phyloP scores from a whole-genome alignment of 73 alveolate genomes.

The Paramecium sexaurelia region DNA sequence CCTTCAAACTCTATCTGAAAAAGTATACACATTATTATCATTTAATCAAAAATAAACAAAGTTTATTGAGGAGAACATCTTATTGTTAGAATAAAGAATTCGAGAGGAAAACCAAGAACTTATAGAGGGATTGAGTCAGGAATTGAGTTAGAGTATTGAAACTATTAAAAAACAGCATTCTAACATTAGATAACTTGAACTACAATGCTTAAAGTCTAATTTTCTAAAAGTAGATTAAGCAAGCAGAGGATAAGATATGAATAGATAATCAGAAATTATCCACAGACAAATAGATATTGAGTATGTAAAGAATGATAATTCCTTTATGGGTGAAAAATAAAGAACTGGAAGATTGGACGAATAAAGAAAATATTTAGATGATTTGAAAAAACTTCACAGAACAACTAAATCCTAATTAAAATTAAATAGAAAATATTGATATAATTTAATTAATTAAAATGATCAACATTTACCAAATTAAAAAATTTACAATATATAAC shows the following conservation, averaged over 20 bases:
- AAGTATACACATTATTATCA: not conserved
- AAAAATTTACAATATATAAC: too few relatives aligned
- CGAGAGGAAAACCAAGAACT: not conserved
- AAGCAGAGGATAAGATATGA: not conserved
- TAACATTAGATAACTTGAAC: not conserved
- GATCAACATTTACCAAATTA: too few relatives aligned
- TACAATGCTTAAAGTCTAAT: not conserved
- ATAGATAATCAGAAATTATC: not conserved
- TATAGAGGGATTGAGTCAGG: not conserved
- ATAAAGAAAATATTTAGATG: conserved; percentile 12
- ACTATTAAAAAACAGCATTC: not conserved
- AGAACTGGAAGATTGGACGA: not conserved
- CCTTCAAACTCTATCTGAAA: not conserved
- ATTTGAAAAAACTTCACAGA: not conserved
- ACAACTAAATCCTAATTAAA: not conserved
- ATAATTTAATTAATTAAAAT: not conserved
- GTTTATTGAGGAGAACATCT: not conserved
- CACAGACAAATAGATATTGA: not conserved
- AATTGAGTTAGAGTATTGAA: not conserved
- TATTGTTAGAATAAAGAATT: not conserved
- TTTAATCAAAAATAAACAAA: not conserved
- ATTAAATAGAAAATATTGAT: not conserved
- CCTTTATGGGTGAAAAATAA: not conserved
- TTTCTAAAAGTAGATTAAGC: not conserved
- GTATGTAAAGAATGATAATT: not conserved